Conservation (phyloP, 2,329 filamentous ascomycete genomes). For the Fusarium lyarnte region DNA sequence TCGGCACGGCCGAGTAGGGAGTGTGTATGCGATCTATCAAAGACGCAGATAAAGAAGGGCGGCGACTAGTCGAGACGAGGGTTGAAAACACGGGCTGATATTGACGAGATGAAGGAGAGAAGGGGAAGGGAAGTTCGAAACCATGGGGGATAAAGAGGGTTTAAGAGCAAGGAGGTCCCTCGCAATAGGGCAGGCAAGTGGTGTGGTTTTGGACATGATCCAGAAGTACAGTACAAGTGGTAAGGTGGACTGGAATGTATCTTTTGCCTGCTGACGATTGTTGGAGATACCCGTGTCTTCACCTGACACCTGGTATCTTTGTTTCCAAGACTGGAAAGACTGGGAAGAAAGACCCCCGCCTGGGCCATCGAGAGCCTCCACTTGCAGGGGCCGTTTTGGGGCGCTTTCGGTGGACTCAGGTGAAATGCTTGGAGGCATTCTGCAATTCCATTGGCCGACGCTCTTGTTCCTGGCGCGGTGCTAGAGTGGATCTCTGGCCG, state of each 20-base stretch:
- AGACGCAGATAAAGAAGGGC: conserved; percentile 54
- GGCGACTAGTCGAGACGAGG: conserved; percentile 40
- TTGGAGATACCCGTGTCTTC: conserved; percentile 7
- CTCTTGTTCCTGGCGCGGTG: conserved; percentile 15
- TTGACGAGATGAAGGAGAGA: conserved; percentile 39
- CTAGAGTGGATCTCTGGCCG: conserved; percentile 4
- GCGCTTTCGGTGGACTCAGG: conserved; percentile 22
- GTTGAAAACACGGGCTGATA: conserved; percentile 33
- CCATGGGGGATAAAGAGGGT: conserved; percentile 29
- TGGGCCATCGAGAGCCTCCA: conserved; percentile 20
- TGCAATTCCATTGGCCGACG: conserved; percentile 11
- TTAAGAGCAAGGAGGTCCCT: conserved; percentile 36
- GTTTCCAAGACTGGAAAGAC: conserved; percentile 9
- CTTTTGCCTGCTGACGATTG: not conserved
- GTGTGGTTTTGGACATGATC: conserved; percentile 5
- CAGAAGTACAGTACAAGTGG: conserved; percentile 13
- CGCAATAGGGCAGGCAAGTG: conserved; percentile 11
- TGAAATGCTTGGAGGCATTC: conserved; percentile 15
- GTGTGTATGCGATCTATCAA: conserved; percentile 59
- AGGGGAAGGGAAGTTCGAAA: conserved; percentile 26
- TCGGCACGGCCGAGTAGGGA: conserved; percentile 51
- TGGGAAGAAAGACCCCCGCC: not conserved
- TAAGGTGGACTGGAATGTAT: conserved; percentile 7
- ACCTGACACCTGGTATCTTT: conserved; percentile 21
- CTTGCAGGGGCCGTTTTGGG: conserved; percentile 33